Base-by-base conservation (phyloP, 208 protist species). In the Acanthamoeba lugdunensis region DNA sequence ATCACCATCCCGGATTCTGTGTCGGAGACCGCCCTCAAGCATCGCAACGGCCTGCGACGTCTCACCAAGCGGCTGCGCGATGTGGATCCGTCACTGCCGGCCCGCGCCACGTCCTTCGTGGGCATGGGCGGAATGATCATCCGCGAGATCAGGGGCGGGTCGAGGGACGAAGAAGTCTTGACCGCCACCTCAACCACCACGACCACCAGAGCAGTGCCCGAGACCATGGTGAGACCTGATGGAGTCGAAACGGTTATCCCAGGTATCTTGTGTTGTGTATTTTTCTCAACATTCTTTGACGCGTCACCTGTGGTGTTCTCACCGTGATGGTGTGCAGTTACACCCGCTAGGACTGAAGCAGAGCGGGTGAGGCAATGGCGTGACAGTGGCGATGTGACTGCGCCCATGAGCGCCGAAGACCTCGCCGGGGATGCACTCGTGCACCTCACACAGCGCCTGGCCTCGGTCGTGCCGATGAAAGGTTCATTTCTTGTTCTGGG, bases 11-110 rank as follows among this genome's bases (percentile, higher is more conserved):
- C 79, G 7, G 79, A 88, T 2, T 88, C 79, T 1, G 28, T 88
- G 54, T 88, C 79, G 18, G 79, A 88, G 79, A 88, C 23, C 52
- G 79, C 79, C 2, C 79, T 88, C 50, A 58, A 63, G 30, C 79
- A 65, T 16, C 79, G 79, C 14, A 33, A 88, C 6, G 33, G 79
- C 21, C 79, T 88, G 23, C 79, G 79, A 6, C 79, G 79, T 30
- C 79, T 88, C 79, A 88, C 50, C 28, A n/a, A 88, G 79, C 8
- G n/a, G 6, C 52, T 88, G 50, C 45, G 54, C 28, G 79, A 88
- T 23, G 79, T 88, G 50, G 79, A 88, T 63, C 79, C 79, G 14
- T 65, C 79, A 2, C 50, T 88, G 1, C 79, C 79, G 48, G 79
- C 79, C 30, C 45, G 50, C 4, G 79, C n/a, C 7, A 65, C 79